Evolutionary conservation across 106 monocot genomes (phyloP).

Genomic region (Hemerocallis citrina): DNA sequence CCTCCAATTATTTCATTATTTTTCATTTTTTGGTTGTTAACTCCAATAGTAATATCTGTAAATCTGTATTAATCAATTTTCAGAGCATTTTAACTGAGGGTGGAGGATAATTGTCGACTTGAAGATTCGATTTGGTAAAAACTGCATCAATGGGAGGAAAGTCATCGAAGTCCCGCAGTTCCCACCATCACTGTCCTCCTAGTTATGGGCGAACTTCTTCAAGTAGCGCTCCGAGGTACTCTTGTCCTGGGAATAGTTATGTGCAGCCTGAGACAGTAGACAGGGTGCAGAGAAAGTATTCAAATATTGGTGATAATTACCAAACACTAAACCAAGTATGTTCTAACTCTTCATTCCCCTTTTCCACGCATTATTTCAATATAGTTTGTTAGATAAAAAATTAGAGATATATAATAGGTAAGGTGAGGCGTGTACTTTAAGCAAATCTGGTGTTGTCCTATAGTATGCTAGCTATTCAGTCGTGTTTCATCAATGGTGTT

Average conservation of each 20-base stretch:
- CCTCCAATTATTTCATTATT: no score
- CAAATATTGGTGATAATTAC: constrained; percentile 49
- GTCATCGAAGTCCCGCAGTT: constrained; percentile 15
- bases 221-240: constrained; percentile 13
- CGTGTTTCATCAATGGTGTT: no score
- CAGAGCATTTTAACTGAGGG: background rate
- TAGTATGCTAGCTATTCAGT: background rate
- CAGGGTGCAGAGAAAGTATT: constrained; percentile 39
- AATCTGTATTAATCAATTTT: no score
- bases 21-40: no score
- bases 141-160: constrained; percentile 36
- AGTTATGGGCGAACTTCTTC: constrained; percentile 10
- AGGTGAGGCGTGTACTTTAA: background rate
- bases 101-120: background rate
- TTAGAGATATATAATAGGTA: no score
- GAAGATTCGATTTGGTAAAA: background rate
- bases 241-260: constrained; percentile 19
- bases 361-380: background rate
- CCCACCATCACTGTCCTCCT: background rate
- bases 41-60: no score
- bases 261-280: constrained; percentile 11
- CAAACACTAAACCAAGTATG: constrained; percentile 38
- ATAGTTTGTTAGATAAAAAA: background rate
- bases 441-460: background rate
- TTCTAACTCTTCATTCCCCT: background rate